Base-by-base conservation (phyloP, 1,139 yeast species). In the Geotrichum australiense region DNA sequence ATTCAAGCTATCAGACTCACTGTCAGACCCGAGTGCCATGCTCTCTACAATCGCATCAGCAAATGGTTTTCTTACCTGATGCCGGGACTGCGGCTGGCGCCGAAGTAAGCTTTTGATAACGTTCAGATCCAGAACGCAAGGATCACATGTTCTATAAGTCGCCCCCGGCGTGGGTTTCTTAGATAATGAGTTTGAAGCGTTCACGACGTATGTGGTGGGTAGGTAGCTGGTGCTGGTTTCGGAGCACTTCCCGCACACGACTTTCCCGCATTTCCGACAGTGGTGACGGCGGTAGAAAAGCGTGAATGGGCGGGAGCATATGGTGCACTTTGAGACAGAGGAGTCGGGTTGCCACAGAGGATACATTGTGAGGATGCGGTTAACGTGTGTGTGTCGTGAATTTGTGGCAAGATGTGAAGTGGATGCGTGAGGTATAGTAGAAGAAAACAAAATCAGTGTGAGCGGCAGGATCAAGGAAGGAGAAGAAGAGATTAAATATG, bases 251-350 rank as follows among this genome's bases (percentile, higher is more conserved):
- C 77, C 78, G 64, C 96, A 82, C 21, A 79, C 82, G 4, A 84
- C 80, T 42, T 76, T 62, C 30, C 96, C 91, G 68, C 96, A 83
- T 58, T 80, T 74, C 45, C 94, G 69, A 60, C 99, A 91, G 62
- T 91, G 98, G 62, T 91, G 98, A 62, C 93, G 98, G 49, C 93
- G 72, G 56, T 71, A 74, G 58, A 84, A 75, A 49, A 89, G 66
- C 1, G 81, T 69, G 63, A 81, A 91, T 29, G 54, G 51, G 1
- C 61, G 50, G 25, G 65, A 61, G 59, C 98, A 91, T 10, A 78
- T 60, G 26, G 71, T 69, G 57, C 98, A 91, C n/a, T 60, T 58
- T 0, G 54, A 39, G 2, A 69, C 82, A 4, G 69, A 77, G 4
- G 67, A 69, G 59, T 91, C 97, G 1, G 78, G 73, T 59, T 89